These are phyloP conservation scores for Omphalotus guepiniiformis DNA, from an alignment of 768 basidiomycete genomes.

Conservation along the genomic window DNA sequence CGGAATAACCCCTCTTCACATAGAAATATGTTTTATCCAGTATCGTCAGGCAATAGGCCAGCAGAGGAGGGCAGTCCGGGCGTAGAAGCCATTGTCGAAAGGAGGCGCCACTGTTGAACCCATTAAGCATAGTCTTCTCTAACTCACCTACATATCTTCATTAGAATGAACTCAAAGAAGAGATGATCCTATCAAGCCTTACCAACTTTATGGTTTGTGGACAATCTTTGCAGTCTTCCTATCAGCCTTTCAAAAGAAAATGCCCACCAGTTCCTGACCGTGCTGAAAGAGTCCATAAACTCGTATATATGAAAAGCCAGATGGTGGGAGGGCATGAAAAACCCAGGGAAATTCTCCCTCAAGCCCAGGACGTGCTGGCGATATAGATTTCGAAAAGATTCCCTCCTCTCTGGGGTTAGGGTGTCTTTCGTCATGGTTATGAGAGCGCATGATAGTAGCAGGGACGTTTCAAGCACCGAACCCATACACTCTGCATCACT, in stretches of 20 bases:
- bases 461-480: constrained; percentile 1
- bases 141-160: constrained; percentile 5
- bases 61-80: constrained; percentile 6
- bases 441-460: neutral
- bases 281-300: constrained; percentile 11
- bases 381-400: neutral
- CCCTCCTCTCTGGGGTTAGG: neutral
- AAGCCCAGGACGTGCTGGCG: constrained; percentile 9
- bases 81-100: constrained; percentile 11
- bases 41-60: constrained; percentile 10
- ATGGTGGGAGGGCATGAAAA: constrained; percentile 8
- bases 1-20: neutral
- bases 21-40: constrained; percentile 13
- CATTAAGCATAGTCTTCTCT: constrained; percentile 11
- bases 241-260: constrained; percentile 23
- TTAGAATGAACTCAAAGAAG: too few species aligned
- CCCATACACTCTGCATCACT: neutral
- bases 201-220: constrained; percentile 22
- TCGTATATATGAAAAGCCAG: constrained; percentile 16
- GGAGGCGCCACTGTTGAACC: constrained; percentile 12
- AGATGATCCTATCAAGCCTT: neutral
- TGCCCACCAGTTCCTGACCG: constrained; percentile 19
- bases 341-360: constrained; percentile 5
- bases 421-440: neutral
- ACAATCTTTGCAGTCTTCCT: constrained; percentile 17